Conservation (phyloP, 2,329 filamentous ascomycete genomes). For the Hortaea sp. region DNA sequence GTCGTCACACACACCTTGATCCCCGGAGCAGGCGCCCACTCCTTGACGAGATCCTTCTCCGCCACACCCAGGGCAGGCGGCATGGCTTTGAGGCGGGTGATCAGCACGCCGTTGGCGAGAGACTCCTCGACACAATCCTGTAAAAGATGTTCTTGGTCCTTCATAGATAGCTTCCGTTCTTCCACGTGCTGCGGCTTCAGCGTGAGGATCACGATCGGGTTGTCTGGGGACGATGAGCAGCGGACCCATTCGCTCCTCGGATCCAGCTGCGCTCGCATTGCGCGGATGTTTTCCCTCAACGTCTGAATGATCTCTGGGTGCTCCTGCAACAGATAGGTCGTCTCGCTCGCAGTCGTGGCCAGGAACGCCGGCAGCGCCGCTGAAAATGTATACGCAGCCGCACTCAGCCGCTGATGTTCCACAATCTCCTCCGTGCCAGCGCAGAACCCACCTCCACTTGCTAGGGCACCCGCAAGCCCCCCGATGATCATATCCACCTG, state of each 20-base stretch:
- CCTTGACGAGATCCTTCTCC: conserved; percentile 51
- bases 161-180: conserved; percentile 52
- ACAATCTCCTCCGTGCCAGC: conserved; percentile 85
- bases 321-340: conserved; percentile 73
- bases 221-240: conserved; percentile 71
- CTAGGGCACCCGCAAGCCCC: conserved; percentile 78
- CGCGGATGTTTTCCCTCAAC: conserved; percentile 75
- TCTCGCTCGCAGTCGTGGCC: conserved; percentile 91
- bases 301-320: conserved; percentile 71
- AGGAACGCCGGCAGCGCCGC: conserved; percentile 88
- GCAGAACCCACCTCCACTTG: conserved; percentile 91
- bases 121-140: conserved; percentile 93
- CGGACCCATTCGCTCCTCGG: conserved; percentile 87
- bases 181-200: conserved; percentile 76
- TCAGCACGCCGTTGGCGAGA: conserved; percentile 77
- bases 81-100: conserved; percentile 74
- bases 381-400: conserved; percentile 88
- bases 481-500: conserved; percentile 97
- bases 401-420: conserved; percentile 89
- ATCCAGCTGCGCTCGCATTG: conserved; percentile 79
- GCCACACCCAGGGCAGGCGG: conserved; percentile 49
- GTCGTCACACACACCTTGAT: conserved; percentile 87
- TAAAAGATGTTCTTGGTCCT: conserved; percentile 75
- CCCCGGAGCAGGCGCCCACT: conserved; percentile 63
- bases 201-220: conserved; percentile 74